Evolutionary conservation across 371 early-diverging fungal genomes (phyloP).

Genomic region (Lichtheimia ramosa): DNA sequence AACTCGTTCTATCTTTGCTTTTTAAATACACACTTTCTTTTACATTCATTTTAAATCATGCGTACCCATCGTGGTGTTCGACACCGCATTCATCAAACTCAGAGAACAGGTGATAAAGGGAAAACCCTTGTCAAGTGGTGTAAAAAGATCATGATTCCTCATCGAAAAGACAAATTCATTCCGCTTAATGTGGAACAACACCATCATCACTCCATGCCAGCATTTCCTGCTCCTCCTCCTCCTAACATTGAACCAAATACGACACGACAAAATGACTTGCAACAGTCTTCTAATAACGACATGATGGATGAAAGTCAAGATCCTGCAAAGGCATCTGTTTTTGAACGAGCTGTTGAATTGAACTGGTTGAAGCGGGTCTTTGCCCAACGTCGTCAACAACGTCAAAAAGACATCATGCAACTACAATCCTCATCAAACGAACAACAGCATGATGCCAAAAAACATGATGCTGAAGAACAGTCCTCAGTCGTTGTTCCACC

Average conservation of each 20-base stretch:
- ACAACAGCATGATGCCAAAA: background rate
- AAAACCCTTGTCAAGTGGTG: conserved; percentile 2
- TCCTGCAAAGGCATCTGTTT: background rate
- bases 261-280: background rate
- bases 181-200: background rate
- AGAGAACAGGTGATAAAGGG: background rate
- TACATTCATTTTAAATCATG: background rate
- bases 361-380: background rate
- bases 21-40: background rate
- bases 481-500: conserved; percentile 2
- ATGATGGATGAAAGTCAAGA: background rate
- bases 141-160: background rate
- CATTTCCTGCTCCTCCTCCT: background rate
- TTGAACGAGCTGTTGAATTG: conserved; percentile 3
- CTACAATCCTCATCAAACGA: too few relatives aligned
- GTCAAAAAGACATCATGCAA: too few relatives aligned
- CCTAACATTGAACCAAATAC: background rate
- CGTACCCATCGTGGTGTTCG: background rate
- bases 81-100: background rate
- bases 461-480: background rate
- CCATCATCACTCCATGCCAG: background rate
- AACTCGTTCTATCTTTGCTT: background rate
- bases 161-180: background rate
- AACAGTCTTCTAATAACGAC: too few relatives aligned
- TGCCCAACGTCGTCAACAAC: too few relatives aligned